Percentiles rank a stretch among this genome's conserved stretches.
These are phyloP conservation scores for Dorcoceras hygrometricum DNA, from an alignment of 257 asterid species.

Conservation along the genomic window DNA sequence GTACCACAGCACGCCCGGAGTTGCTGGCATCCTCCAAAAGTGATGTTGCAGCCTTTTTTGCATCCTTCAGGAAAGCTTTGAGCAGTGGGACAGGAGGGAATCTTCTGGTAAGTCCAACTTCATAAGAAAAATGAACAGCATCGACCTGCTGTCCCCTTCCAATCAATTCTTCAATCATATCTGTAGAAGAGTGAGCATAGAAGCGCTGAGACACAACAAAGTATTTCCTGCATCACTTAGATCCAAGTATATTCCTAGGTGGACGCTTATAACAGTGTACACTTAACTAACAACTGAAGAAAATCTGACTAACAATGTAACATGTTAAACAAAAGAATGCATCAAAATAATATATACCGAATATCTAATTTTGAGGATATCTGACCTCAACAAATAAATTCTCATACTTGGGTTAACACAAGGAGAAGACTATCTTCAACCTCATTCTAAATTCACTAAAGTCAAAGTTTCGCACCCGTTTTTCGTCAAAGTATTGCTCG, in stretches of 20 bases:
- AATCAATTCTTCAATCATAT: constrained; percentile 85
- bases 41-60: constrained; percentile 71
- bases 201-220: constrained; percentile 36
- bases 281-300: background rate
- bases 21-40: constrained; percentile 78
- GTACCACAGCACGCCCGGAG: constrained; percentile 91
- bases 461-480: too few relatives aligned
- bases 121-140: constrained; percentile 95
- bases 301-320: background rate
- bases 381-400: background rate
- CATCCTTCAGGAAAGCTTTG: constrained; percentile 90
- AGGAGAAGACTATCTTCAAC: background rate
- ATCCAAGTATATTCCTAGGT: background rate
- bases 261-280: background rate
- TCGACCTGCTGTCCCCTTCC: constrained; percentile 99
- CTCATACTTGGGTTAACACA: background rate
- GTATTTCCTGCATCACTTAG: constrained; percentile 13
- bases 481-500: too few relatives aligned
- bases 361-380: background rate
- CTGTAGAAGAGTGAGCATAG: constrained; percentile 40
- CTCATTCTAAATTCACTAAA: background rate
- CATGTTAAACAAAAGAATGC: background rate
- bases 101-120: constrained; percentile 77
- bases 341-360: background rate
- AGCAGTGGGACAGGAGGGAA: constrained; percentile 96